Base-by-base conservation (phyloP, 768 basidiomycete genomes). In the Heimioporus sp. region DNA sequence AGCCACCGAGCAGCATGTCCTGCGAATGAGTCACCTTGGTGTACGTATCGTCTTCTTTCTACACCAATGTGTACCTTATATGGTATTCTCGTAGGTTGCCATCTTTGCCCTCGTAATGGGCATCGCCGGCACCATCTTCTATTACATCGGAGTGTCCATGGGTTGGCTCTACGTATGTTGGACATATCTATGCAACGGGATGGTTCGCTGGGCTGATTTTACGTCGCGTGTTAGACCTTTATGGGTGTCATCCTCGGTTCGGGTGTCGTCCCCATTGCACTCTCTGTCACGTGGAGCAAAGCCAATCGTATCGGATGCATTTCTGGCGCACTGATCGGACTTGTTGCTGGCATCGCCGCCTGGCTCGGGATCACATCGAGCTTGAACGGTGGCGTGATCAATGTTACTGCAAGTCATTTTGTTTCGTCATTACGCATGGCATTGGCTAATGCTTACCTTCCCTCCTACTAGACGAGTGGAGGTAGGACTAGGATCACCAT, bases 81-180 rank as follows among this genome's bases (percentile, higher is more conserved):
- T 16, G 34, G 44, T 10, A 40, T 28, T 49, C 32, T 35, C 24
- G 2, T 51, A 87, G 83, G 85, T 92, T 31, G 80, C 73, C 0
- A 65, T 80, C 24, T 91, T 87, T 61, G 89, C 87, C 0, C 59
- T 92, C 37, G 75, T 89, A 34, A 92, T 92, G 80, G 92, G 84
- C 19, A 59, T 92, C n/a, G 85, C 87, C 0, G 92, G 92, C 0
- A 67, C 88, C 30, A 86, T 92, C 46, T 96, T 96, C 76, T 91
- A 75, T 71, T 93, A 88, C 66, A 92, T 94, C 56, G 92, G 92
- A 8, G 85, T 95, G 24, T 90, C 87, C 21, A 87, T 95, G 87
- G 92, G 92, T 19, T 95, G 92, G 90, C 83, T 95, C 49, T 94
- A 94, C 58, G 87, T 90, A 57, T 45, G 86, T 76, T 20, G 36